A percentile compares a stretch with the other conserved stretches of the same genome.
Conservation (phyloP, 257 asterid genomes). For the Solanum neorickii region DNA sequence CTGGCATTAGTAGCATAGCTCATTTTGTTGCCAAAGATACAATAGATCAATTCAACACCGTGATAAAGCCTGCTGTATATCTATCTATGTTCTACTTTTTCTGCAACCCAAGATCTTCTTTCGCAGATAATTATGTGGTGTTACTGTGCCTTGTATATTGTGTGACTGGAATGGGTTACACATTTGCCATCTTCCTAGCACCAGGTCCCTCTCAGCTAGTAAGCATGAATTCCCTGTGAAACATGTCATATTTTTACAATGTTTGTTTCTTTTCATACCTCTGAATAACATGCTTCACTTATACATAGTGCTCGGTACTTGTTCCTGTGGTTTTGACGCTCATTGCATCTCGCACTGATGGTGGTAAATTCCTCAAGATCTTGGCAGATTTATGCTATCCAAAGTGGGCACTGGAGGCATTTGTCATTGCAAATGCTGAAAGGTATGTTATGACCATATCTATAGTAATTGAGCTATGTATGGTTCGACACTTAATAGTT, state of each 20-base stretch:
- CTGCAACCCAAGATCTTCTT: conserved; percentile 79
- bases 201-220: conserved; percentile 98
- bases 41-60: conserved; percentile 63
- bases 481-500: not conserved
- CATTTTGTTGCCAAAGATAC: conserved; percentile 88
- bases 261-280: not conserved
- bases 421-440: conserved; percentile 75
- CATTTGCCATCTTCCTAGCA: conserved; percentile 73
- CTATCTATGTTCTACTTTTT: conserved; percentile 93
- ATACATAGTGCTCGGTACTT: conserved; percentile 61
- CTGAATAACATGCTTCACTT: not conserved
- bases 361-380: conserved; percentile 28
- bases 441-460: conserved; percentile 23
- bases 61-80: conserved; percentile 84
- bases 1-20: conserved; percentile 91
- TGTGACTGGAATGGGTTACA: conserved; percentile 85
- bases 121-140: conserved; percentile 52
- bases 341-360: conserved; percentile 48
- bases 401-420: conserved; percentile 92
- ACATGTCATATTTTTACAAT: not conserved
- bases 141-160: conserved; percentile 90
- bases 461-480: not conserved
- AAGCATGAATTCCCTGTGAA: conserved; percentile 3
- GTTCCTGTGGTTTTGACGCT: conserved; percentile 92
- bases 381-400: conserved; percentile 60